These are phyloP conservation scores for Microbotryum intermedium DNA, from an alignment of 1,284 basidiomycete species.

Conservation along the genomic window DNA sequence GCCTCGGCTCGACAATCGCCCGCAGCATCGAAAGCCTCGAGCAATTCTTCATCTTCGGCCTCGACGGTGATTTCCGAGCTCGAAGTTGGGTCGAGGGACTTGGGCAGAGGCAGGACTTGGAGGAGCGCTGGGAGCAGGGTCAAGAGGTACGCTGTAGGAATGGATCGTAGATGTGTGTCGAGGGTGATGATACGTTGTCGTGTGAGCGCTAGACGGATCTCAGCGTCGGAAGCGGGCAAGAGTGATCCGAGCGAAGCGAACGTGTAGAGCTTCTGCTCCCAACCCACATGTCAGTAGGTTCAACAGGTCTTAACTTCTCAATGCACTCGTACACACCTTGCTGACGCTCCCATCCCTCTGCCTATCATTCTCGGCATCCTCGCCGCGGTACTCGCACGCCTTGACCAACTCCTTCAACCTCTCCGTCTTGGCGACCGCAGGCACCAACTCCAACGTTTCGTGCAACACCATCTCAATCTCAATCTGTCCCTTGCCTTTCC, in stretches of 20 bases:
- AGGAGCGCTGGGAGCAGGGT: slow-evolving; percentile 64
- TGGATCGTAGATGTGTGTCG: slow-evolving; percentile 52
- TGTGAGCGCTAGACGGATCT: slow-evolving; percentile 11
- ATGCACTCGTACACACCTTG: too few species aligned
- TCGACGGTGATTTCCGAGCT: slow-evolving; percentile 38
- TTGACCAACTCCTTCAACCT: slow-evolving; percentile 14
- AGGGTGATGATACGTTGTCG: slow-evolving; percentile 13
- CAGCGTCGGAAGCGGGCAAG: slow-evolving; percentile 23
- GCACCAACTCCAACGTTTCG: slow-evolving; percentile 32
- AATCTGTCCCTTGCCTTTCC: slow-evolving; percentile 2
- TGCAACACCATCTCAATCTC: slow-evolving; percentile 29
- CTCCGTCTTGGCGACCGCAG: slow-evolving; percentile 25
- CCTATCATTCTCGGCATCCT: background rate
- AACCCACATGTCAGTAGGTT: too few species aligned
- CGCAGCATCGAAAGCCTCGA: slow-evolving; percentile 48
- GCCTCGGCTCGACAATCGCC: slow-evolving; percentile 46
- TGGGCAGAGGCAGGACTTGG: slow-evolving; percentile 47
- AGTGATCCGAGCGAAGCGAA: slow-evolving; percentile 13
- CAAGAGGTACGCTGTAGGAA: slow-evolving; percentile 56
- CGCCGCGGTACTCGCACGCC: slow-evolving; percentile 18
- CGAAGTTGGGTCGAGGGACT: slow-evolving; percentile 47
- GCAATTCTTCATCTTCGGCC: slow-evolving; percentile 42
- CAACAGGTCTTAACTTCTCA: too few species aligned
- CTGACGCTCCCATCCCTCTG: background rate
- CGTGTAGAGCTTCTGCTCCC: background rate